Evolutionary conservation across 192 early-diverging fungal species (phyloP).

Genomic region (Backusella sp.): DNA sequence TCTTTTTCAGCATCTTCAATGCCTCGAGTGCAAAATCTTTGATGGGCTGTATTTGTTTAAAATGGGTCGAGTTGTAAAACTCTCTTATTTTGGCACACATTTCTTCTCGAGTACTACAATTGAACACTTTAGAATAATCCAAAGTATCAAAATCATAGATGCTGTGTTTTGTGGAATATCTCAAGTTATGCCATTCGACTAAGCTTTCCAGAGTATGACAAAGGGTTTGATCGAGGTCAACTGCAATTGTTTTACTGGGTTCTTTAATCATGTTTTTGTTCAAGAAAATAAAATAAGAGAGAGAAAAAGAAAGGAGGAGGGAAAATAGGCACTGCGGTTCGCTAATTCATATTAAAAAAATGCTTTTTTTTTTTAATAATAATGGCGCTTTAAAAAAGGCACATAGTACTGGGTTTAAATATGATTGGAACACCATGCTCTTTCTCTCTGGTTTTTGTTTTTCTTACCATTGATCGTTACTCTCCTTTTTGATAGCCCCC

Average conservation of each 20-base stretch:
- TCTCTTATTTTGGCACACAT: slow-evolving; percentile 49
- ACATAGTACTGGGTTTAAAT: slow-evolving; percentile 14
- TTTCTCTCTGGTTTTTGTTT: not conserved
- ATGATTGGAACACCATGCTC: not conserved
- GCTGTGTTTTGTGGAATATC: slow-evolving; percentile 44
- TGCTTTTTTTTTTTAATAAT: slow-evolving; percentile 41
- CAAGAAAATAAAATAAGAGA: not conserved
- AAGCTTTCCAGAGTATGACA: slow-evolving; percentile 47
- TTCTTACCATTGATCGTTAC: not conserved
- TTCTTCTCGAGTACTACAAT: slow-evolving; percentile 49
- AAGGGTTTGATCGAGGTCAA: slow-evolving; percentile 58
- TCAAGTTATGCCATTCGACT: slow-evolving; percentile 54
- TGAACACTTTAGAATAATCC: slow-evolving; percentile 56
- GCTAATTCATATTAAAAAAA: slow-evolving; percentile 15
- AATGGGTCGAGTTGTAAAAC: slow-evolving; percentile 56
- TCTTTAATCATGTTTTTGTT: slow-evolving; percentile 3
- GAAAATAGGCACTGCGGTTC: slow-evolving; percentile 9
- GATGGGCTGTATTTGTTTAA: slow-evolving; percentile 51
- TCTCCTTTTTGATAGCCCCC: not conserved
- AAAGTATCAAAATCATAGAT: slow-evolving; percentile 45
- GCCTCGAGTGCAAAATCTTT: slow-evolving; percentile 51
- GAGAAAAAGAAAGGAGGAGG: not conserved
- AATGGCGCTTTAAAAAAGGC: slow-evolving; percentile 42
- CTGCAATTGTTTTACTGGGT: slow-evolving; percentile 36
- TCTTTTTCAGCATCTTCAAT: slow-evolving; percentile 51